Percentiles rank a stretch among this genome's conserved stretches.
phyloP scores from a whole-genome alignment of 2,329 filamentous ascomycete genomes.

The Fusarium brevicatenulatum region DNA sequence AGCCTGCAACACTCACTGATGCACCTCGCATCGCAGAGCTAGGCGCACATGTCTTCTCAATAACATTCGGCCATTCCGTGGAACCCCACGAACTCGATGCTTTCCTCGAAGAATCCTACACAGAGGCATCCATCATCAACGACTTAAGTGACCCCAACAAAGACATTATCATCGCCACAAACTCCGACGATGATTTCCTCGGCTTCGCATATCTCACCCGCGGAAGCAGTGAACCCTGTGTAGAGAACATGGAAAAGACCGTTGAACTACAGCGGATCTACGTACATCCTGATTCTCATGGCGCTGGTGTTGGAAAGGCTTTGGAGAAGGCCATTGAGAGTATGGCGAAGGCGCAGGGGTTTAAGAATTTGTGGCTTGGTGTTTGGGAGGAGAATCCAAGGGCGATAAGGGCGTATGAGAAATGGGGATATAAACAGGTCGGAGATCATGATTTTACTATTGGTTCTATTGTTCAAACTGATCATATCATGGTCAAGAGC shows the following conservation, averaged over 20 bases:
- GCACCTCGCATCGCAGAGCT: constrained; percentile 45
- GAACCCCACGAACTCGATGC: constrained; percentile 49
- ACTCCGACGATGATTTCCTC: constrained; percentile 38
- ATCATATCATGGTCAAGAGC: constrained; percentile 54
- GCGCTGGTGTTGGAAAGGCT: constrained; percentile 51
- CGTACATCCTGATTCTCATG: constrained; percentile 49
- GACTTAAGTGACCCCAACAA: constrained; percentile 42
- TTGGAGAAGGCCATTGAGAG: constrained; percentile 46
- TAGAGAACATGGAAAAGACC: constrained; percentile 43
- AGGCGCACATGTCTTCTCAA: constrained; percentile 50
- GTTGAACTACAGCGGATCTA: constrained; percentile 59
- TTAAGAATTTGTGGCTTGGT: constrained; percentile 56
- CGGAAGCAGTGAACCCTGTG: constrained; percentile 51
- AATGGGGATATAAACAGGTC: constrained; percentile 52
- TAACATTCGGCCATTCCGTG: constrained; percentile 56
- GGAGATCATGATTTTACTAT: constrained; percentile 56
- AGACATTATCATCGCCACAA: constrained; percentile 42
- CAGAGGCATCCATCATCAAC: constrained; percentile 44
- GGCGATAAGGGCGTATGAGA: constrained; percentile 53
- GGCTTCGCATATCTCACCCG: constrained; percentile 56
- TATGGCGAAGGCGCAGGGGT: constrained; percentile 51
- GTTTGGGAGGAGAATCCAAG: constrained; percentile 59
- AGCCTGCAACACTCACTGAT: constrained; percentile 10
- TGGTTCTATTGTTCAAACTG: constrained; percentile 54
- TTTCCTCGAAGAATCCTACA: constrained; percentile 54